Evolutionary conservation across 2,329 filamentous ascomycete genomes (phyloP), one percentile per base, ranked within the genome.

Genomic region (Venturia asperata): DNA sequence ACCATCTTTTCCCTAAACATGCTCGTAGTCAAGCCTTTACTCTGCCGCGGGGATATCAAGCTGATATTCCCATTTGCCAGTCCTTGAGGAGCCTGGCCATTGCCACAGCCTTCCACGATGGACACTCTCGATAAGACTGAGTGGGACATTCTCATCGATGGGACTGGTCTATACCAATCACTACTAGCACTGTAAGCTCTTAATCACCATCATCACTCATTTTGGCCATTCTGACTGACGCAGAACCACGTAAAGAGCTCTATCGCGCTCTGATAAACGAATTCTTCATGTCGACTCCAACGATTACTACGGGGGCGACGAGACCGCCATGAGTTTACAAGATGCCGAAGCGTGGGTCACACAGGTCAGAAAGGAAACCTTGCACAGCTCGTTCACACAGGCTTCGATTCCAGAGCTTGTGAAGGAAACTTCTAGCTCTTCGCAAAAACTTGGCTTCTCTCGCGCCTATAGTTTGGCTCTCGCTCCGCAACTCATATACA

Each of bases 261-360:
- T 97, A 71, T 97, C 93, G 70, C 88, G 92, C 73, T 96, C 92
- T 68, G 88, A 87, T 74, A 96, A 96, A 81, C 94, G 91, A 72
- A 85, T 97, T 69, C 84, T 97, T 67, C 93, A 97, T 75, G 80
- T 97, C 74, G 93, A 97, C 74, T 83, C 85, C 68, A 92, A 96
- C 78, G 82, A 87, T 68, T 96, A 91, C 77, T 97, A 97, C 78
- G 93, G 93, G 71, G 90, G 89, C 64, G 76, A 87, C 47, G 91
- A 96, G 74, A 92, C 93, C 68, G 91, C 91, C 1, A 84, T 97
- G 69, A 94, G 87, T 76, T 80, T 97, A 43, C 84, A 90, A 67
- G 93, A 97, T 74, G 87, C 85, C 45, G 87, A 92, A 70, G 81
- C 82, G 45, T 97, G 92, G 91, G 86, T 82, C 56, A 78, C 80